Percentiles rank a stretch among this genome's conserved stretches.
These are phyloP conservation scores for Heritiera fomes DNA, from an alignment of 345 rosid species.

Conservation along the genomic window DNA sequence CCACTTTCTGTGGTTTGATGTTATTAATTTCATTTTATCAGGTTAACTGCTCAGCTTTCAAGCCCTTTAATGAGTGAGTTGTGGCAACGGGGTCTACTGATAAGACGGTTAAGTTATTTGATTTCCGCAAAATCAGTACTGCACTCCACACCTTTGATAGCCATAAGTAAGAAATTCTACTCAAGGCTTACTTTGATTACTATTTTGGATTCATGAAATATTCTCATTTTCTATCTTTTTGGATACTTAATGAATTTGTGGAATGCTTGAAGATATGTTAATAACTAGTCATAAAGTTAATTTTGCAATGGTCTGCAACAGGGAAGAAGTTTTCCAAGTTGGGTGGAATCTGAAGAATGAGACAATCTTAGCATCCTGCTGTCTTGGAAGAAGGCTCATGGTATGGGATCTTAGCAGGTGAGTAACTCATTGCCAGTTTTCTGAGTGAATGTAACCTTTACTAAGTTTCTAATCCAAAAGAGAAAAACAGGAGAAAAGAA, in stretches of 20 bases:
- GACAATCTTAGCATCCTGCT: conserved; percentile 96
- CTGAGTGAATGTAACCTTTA: neutral
- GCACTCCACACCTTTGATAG: conserved; percentile 94
- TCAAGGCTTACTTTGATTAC: neutral
- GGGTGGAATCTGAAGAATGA: conserved; percentile 99
- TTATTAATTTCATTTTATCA: conserved; percentile 29
- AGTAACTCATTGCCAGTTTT: conserved; percentile 21
- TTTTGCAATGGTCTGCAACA: conserved; percentile 34
- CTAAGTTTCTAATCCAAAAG: neutral
- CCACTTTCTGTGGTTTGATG: neutral
- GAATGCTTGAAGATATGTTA: neutral
- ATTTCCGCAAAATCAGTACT: conserved; percentile 76
- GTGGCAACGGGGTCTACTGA: conserved; percentile 99
- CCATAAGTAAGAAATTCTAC: conserved; percentile 67
- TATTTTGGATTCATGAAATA: conserved; percentile 11
- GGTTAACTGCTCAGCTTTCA: conserved; percentile 98
- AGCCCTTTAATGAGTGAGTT: conserved; percentile 98
- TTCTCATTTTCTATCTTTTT: conserved; percentile 7
- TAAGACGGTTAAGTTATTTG: conserved; percentile 94
- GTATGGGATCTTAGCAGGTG: conserved; percentile 99
- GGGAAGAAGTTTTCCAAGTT: conserved; percentile 99
- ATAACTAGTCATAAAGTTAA: neutral
- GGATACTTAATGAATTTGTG: neutral
- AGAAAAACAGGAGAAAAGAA: neutral
- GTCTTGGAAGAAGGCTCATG: conserved; percentile 99